Evolutionary conservation across 495 filamentous ascomycete genomes (phyloP), one percentile per base, ranked within the genome.

Genomic region (Letharia lupina): DNA sequence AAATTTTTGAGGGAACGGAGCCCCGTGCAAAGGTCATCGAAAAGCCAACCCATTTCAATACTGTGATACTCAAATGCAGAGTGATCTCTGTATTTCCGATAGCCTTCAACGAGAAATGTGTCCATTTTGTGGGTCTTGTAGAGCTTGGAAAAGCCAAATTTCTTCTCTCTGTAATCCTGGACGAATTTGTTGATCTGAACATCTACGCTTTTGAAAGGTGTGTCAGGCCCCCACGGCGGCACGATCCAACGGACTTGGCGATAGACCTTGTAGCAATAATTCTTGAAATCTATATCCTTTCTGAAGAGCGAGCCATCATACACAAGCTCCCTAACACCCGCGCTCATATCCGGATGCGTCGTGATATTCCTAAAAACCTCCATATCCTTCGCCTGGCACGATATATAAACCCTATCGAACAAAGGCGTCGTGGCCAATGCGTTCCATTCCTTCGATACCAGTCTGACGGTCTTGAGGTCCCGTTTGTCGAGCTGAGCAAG

Each of bases 401-500:
- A 67, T 13, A 67, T 44, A 48, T 56, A 67, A 13, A 67, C 31
- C 11, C 31, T 62, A 42, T 67, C 42, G 15, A 67, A 67, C 28
- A 67, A 37, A 2, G 23, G 57, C 20, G 2, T 3, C 6, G 60
- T 67, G 2, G 57, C 65, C 18, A 67, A 28, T 9, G 31, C 28
- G 50, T 39, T 39, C 65, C 65, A 67, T 35, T 44, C 18, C 37
- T 44, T 41, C 16, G 58, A 67, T 1, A 67, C 59, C 23, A 67
- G 47, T 5, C 65, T 31, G n/a, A 60, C 31, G 15, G 3, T 42
- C 37, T 67, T 67, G 13, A 67, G 56, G 28, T 67, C 65, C 12
- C 16, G 4, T 47, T 67, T 67, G 11, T 56, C 33, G 28, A 65
- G 63, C 20, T 18, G 16, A 18, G 12, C 52, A 1, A 62, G 23